Evolutionary conservation across 1,284 basidiomycete genomes (phyloP).

Genomic region (Xanthoconium separans): DNA sequence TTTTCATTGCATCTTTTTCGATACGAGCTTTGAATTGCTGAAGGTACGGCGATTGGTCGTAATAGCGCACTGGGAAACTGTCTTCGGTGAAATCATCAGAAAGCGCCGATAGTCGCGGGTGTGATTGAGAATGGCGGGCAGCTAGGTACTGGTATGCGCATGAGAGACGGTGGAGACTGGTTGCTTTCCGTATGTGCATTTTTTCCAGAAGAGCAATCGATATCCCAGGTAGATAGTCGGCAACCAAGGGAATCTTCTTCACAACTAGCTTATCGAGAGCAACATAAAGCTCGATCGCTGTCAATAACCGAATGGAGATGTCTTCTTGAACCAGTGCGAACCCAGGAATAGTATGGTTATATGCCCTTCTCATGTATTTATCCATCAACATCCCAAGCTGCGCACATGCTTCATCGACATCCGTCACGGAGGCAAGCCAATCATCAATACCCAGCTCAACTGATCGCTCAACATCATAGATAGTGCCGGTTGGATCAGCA

Average conservation of each 20-base stretch:
- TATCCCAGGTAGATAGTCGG: too few relatives aligned
- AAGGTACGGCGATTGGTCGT: constrained; percentile 1
- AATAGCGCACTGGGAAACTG: constrained; percentile 33
- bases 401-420: neutral
- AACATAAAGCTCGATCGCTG: too few relatives aligned
- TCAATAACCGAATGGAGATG: neutral
- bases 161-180: too few relatives aligned
- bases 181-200: too few relatives aligned
- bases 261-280: too few relatives aligned
- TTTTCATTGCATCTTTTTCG: too few relatives aligned
- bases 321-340: too few relatives aligned
- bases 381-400: neutral
- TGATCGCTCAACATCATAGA: neutral
- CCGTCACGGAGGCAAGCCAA: neutral
- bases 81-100: neutral
- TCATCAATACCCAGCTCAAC: neutral
- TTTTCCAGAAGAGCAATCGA: too few relatives aligned
- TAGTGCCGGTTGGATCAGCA: too few relatives aligned
- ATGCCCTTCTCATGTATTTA: neutral
- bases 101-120: constrained; percentile 15
- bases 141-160: too few relatives aligned
- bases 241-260: too few relatives aligned
- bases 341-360: neutral
- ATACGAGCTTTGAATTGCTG: neutral
- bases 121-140: too few relatives aligned